These are phyloP conservation scores for Vitis labrusca DNA, from an alignment of 164 flowering plant genomes.

Conservation along the genomic window DNA sequence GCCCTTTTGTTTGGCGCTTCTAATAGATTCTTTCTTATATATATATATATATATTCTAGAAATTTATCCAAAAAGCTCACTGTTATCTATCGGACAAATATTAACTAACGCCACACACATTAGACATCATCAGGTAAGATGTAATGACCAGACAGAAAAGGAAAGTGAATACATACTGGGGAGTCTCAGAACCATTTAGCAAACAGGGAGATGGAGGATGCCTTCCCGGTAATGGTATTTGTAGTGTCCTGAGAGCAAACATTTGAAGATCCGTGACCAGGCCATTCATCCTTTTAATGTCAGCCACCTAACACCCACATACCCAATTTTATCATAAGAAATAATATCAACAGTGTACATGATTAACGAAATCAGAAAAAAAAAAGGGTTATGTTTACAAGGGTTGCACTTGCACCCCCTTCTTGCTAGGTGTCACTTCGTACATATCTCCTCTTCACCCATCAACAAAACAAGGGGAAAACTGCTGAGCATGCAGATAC, in stretches of 20 bases:
- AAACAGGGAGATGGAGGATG: slow-evolving; percentile 80
- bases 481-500: too few relatives aligned
- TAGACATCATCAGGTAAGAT: background rate
- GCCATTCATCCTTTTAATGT: slow-evolving; percentile 83
- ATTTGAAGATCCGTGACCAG: slow-evolving; percentile 89
- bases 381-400: background rate
- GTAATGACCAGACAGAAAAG: background rate
- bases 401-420: background rate
- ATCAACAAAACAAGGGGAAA: too few relatives aligned
- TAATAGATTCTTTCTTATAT: too few relatives aligned
- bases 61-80: too few relatives aligned
- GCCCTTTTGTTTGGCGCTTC: too few relatives aligned
- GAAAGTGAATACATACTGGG: slow-evolving; percentile 37
- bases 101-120: too few relatives aligned
- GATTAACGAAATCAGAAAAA: background rate
- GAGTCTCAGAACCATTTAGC: slow-evolving; percentile 42
- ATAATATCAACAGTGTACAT: background rate
- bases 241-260: slow-evolving; percentile 82
- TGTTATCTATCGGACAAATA: too few relatives aligned
- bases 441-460: too few relatives aligned
- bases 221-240: slow-evolving; percentile 79
- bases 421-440: too few relatives aligned
- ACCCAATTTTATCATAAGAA: background rate
- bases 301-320: slow-evolving; percentile 62
- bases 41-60: too few relatives aligned